Conservation (phyloP, 257 asterid genomes). For the Ocimum tenuiflorum region DNA sequence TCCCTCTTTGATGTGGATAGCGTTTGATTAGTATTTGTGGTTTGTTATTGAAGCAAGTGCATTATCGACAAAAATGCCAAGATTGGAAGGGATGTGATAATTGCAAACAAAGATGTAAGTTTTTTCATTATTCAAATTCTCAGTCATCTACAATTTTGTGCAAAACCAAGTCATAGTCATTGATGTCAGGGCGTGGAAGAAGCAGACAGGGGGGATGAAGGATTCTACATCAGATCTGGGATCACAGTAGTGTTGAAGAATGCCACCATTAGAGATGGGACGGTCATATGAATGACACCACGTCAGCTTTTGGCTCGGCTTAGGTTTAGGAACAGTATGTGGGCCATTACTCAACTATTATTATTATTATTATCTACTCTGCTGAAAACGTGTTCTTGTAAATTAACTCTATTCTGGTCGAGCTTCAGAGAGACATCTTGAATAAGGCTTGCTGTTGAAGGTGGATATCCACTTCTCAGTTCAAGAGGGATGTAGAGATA, state of each 20-base stretch:
- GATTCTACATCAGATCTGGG: slow-evolving; percentile 82
- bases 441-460: too few species aligned
- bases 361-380: too few species aligned
- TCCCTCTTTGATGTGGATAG: too few species aligned
- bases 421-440: too few species aligned
- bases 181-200: slow-evolving; percentile 63
- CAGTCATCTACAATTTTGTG: not conserved
- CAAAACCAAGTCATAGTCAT: not conserved
- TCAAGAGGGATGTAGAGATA: too few species aligned
- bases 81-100: slow-evolving; percentile 81
- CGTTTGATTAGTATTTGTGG: too few species aligned
- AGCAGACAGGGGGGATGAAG: slow-evolving; percentile 65
- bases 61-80: slow-evolving; percentile 93
- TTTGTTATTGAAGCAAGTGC: slow-evolving; percentile 66
- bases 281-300: slow-evolving; percentile 51
- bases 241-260: slow-evolving; percentile 75
- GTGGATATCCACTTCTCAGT: too few species aligned
- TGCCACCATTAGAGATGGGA: slow-evolving; percentile 75
- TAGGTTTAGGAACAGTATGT: too few species aligned
- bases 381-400: too few species aligned
- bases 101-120: slow-evolving; percentile 80
- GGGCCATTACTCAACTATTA: too few species aligned
- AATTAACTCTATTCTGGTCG: too few species aligned
- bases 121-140: not conserved
- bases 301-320: too few species aligned